Evolutionary conservation across 139 green algal genomes (phyloP).

Genomic region (Diplosphaera chodatii): DNA sequence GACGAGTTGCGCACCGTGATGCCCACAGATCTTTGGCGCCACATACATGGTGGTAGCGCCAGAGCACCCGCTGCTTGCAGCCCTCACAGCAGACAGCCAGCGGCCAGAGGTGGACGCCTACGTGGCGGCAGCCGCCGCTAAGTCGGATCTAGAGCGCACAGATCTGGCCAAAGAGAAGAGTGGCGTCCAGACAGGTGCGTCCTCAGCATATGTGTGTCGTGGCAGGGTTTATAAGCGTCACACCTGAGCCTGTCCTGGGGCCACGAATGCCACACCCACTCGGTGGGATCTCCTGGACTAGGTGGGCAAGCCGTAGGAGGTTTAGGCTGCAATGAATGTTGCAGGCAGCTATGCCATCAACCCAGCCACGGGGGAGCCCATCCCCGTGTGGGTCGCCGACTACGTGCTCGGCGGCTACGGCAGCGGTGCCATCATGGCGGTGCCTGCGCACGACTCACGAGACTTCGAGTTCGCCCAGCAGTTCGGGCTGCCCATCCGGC

Average conservation of each 20-base stretch:
- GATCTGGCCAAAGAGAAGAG: slow-evolving; percentile 89
- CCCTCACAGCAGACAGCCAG: slow-evolving; percentile 22
- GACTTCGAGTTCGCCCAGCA: slow-evolving; percentile 87
- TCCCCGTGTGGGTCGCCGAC: slow-evolving; percentile 95
- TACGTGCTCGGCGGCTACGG: slow-evolving; percentile 96
- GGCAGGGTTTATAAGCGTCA: no score
- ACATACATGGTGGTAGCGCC: slow-evolving; percentile 96
- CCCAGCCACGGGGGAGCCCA: slow-evolving; percentile 66
- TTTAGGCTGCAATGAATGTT: no score
- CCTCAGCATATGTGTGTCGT: not conserved
- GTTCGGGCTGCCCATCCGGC: slow-evolving; percentile 69
- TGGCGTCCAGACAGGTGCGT: slow-evolving; percentile 82
- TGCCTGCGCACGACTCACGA: slow-evolving; percentile 88
- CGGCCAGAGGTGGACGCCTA: slow-evolving; percentile 67
- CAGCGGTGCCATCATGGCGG: slow-evolving; percentile 95
- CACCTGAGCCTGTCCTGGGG: no score
- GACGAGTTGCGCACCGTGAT: no score
- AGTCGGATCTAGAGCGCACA: slow-evolving; percentile 91
- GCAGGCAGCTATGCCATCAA: slow-evolving; percentile 74
- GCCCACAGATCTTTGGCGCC: slow-evolving; percentile 75
- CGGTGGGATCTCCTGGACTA: no score
- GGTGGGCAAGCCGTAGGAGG: no score
- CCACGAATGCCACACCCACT: no score
- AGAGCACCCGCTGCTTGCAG: slow-evolving; percentile 81
- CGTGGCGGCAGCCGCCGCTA: slow-evolving; percentile 60